Evolutionary conservation across 2,329 filamentous ascomycete species (phyloP).

Genomic region (Grosmannia clavigera): DNA sequence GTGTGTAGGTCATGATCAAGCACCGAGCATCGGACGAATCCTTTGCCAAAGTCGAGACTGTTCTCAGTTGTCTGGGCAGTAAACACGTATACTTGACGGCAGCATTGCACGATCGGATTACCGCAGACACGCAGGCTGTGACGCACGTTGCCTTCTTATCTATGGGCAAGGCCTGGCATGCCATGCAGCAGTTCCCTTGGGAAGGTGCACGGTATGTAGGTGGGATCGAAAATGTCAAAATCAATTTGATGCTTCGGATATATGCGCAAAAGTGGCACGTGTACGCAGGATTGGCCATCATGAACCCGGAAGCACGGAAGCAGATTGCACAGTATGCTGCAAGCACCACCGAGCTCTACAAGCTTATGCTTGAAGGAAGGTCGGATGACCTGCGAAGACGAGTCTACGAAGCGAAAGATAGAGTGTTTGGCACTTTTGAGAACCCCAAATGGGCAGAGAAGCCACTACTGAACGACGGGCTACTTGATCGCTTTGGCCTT

Average conservation of each 20-base stretch:
- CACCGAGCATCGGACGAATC: constrained; percentile 73
- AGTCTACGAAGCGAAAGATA: constrained; percentile 51
- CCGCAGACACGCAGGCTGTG: constrained; percentile 94
- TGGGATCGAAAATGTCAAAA: constrained; percentile 98
- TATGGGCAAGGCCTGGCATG: constrained; percentile 97
- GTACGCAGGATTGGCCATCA: constrained; percentile 90
- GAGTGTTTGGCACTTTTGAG: constrained; percentile 65
- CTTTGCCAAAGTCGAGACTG: constrained; percentile 64
- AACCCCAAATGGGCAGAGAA: constrained; percentile 45
- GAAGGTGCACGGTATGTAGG: constrained; percentile 91
- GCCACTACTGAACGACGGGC: constrained; percentile 65
- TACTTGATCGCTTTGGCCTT: constrained; percentile 81
- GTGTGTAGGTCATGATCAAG: constrained; percentile 60
- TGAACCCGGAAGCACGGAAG: constrained; percentile 82
- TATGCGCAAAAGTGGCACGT: constrained; percentile 99
- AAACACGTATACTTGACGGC: constrained; percentile 82
- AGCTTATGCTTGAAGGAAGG: constrained; percentile 87
- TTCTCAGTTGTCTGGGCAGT: constrained; percentile 73
- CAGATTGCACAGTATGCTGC: constrained; percentile 92
- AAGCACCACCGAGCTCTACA: constrained; percentile 88
- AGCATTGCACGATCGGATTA: constrained; percentile 87
- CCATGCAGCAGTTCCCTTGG: constrained; percentile 93
- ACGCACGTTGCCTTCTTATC: constrained; percentile 93
- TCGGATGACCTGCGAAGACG: constrained; percentile 59
- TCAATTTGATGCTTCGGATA: constrained; percentile 94